phyloP scores from a whole-genome alignment of 2,329 filamentous ascomycete species.

The Pseudocercospora ulei region DNA sequence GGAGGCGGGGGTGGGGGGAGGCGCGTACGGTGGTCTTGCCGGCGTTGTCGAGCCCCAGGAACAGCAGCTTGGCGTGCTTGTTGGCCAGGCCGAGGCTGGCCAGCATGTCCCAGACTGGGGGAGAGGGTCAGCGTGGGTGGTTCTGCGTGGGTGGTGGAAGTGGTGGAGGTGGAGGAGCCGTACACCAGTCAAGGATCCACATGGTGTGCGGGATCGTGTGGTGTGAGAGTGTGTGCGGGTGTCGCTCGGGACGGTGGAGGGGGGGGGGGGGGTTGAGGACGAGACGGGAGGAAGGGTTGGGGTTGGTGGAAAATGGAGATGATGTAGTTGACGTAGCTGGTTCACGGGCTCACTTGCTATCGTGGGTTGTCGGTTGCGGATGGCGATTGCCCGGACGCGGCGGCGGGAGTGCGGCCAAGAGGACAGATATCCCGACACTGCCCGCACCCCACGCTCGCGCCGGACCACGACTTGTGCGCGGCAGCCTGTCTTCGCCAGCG shows the following conservation, averaged over 20 bases:
- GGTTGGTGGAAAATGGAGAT: too few species aligned
- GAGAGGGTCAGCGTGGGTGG: constrained; percentile 13
- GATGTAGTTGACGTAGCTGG: too few species aligned
- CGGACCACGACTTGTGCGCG: too few species aligned
- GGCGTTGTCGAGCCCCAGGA: constrained; percentile 86
- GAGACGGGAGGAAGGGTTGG: too few species aligned
- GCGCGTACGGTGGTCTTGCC: constrained; percentile 66
- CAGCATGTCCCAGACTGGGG: constrained; percentile 74
- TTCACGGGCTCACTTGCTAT: too few species aligned
- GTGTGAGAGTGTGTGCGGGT: background rate
- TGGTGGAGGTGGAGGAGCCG: constrained; percentile 27
- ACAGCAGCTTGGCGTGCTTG: constrained; percentile 92
- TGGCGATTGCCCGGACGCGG: too few species aligned
- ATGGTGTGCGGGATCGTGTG: constrained; percentile 42
- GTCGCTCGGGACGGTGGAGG: background rate
- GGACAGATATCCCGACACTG: too few species aligned
- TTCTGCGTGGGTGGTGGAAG: background rate
- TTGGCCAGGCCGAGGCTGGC: constrained; percentile 79
- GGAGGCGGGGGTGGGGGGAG: background rate
- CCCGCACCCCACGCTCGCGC: too few species aligned
- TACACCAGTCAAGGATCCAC: constrained; percentile 98
- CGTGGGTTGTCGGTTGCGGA: too few species aligned
- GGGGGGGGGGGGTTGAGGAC: too few species aligned
- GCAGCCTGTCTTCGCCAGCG: too few species aligned
- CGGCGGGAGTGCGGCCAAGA: too few species aligned